Base-by-base conservation (phyloP, 441 rosid species). In the Cnidoscolus chayamansa region DNA sequence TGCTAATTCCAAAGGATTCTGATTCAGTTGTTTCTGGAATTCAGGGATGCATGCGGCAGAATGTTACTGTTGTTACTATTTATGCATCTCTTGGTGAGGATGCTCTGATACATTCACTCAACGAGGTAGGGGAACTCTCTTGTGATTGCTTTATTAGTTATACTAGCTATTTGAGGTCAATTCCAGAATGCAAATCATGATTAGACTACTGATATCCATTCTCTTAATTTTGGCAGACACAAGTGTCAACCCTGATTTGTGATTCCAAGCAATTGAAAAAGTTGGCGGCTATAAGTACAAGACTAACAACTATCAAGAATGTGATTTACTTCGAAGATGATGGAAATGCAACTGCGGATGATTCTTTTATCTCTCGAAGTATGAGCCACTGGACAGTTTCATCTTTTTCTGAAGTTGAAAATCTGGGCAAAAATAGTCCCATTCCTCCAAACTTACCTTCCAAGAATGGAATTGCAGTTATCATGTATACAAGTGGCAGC, bases 401-500 rank as follows among this genome's bases (percentile, higher is more conserved):
- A 31, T 89, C 98, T 7, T 84, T 90, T 70, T 78, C 89, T 80
- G 96, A 87, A 76, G 90, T 92, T 73, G 96, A 89, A 90, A 82
- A 88, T 65, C 82, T 86, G 63, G 98, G 98, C 58, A 65, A 83
- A 82, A 73, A 74, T 69, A 84, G 31, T 61, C 86, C 88, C 70
- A 79, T 85, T 73, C 72, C 65, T 72, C 90, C 96, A 31, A 82
- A 67, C 68, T 74, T 94, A 35, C 97, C 98, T 74, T 82, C 91
- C 19, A 89, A 88, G 83, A 83, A 90, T 62, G 84, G 81, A 10
- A 76, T 86, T 74, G 97, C 96, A 25, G 92, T 92, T 72, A 81
- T 94, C 72, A 90, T 94, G 98, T 94, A 90, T 78, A 94, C 98
- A 40, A 94, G 98, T 77, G 98, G 98, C 74, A 94, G 98, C 76